phyloP scores from a whole-genome alignment of 2,329 filamentous ascomycete species.

The Diplodia seriata region DNA sequence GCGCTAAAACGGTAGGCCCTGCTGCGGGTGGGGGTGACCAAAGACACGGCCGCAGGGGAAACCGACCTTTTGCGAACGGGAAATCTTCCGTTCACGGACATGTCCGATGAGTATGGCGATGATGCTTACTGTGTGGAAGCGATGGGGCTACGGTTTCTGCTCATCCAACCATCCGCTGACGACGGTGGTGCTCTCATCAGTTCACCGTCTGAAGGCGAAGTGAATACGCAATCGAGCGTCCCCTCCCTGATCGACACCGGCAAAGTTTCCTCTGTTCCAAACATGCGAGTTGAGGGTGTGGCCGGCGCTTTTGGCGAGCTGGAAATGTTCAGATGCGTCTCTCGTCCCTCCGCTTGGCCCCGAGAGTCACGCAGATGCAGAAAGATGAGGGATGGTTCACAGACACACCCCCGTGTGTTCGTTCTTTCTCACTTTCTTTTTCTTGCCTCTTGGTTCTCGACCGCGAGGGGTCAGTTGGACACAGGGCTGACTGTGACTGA shows the following conservation, averaged over 20 bases:
- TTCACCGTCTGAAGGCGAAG: conserved; percentile 1
- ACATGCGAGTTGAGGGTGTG: not conserved
- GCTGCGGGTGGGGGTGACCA: conserved; percentile 11
- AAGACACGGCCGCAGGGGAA: conserved; percentile 1
- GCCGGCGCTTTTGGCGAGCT: not conserved
- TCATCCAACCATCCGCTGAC: not conserved
- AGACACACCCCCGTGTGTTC: not conserved
- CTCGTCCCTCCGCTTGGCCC: conserved; percentile 4
- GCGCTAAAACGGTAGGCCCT: conserved; percentile 2
- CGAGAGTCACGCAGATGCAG: conserved; percentile 16
- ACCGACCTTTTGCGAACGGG: not conserved
- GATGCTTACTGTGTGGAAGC: conserved; percentile 1
- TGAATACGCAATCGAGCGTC: not conserved
- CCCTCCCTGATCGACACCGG: conserved; percentile 13
- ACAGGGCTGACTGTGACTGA: conserved; percentile 20
- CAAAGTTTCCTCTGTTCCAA: conserved; percentile 5
- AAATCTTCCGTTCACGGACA: not conserved
- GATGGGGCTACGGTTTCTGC: not conserved
- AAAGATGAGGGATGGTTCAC: not conserved
- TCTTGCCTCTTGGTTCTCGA: not conserved
- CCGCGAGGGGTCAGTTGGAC: conserved; percentile 8
- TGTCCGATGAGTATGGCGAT: not conserved
- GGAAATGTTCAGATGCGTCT: conserved; percentile 4
- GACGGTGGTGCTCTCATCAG: conserved; percentile 7
- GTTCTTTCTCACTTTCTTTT: not conserved